Evolutionary conservation across 108 stramenopile genomes (phyloP), one percentile per base, ranked within the genome.

Genomic region (Fistulifera pelliculosa): DNA sequence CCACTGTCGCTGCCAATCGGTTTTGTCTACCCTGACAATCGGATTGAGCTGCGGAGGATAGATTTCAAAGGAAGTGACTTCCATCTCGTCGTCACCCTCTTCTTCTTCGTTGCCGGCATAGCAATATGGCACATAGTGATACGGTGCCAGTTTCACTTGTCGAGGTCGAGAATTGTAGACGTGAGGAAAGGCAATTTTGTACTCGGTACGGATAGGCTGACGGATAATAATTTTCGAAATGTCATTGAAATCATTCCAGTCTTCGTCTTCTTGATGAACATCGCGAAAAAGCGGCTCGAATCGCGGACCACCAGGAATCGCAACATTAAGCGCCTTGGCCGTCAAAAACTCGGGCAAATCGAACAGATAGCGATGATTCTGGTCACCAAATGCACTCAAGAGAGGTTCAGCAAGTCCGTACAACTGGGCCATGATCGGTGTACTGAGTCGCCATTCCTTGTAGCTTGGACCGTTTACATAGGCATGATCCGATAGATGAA

Each of bases 161-260:
- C 98, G 80, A 15, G 98, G 98, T 24, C 98, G 75, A 38, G 93
- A 93, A 66, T 98, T 99, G 93, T 97, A 99, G 21, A 99, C 75
- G 60, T 95, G 84, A 8, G 97, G 96, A 63, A 96, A 97, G 15
- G 96, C 97, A 65, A 98, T 94, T 49, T 81, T 77, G 69, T 99
- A 99, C 70, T 99, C 98, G 16, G 96, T 95, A 23, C 98, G 83
- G 61, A 99, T 96, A 28, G 93, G 97, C 50, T 86, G 77, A 19
- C 97, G 90, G 62, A 98, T 90, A 69, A 99, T 92, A 67, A 99
- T 94, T 68, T 98, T 98, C 73, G 94, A 85, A 61, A 99, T 94
- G 76, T 99, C 98, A 71, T 99, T 99, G 76, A 99, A 99, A 64
- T 99, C 98, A 68, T 98, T 98, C 98, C 98, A 99, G 72, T 99